Evolutionary conservation across 2,329 filamentous ascomycete genomes (phyloP).

Genomic region (Monosporascus sp.): DNA sequence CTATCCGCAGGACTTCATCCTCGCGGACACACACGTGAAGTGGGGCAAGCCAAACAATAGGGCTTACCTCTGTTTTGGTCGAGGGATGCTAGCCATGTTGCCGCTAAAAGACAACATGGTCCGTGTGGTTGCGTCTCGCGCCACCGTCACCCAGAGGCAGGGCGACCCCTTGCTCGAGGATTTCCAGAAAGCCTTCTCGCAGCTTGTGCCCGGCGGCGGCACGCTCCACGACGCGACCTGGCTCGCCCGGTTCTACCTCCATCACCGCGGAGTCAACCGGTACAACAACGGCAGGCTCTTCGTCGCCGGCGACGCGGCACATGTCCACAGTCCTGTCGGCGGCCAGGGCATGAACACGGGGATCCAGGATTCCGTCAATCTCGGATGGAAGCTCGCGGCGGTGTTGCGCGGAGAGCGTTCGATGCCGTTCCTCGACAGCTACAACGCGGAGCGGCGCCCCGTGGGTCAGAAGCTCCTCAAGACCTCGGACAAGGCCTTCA

Average conservation of each 20-base stretch:
- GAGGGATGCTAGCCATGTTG: slow-evolving; percentile 30
- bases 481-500: slow-evolving; percentile 35
- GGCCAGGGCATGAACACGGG: slow-evolving; percentile 55
- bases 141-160: slow-evolving; percentile 10
- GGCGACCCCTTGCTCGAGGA: slow-evolving; percentile 20
- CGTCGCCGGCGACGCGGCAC: slow-evolving; percentile 52
- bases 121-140: slow-evolving; percentile 23
- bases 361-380: slow-evolving; percentile 43
- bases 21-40: slow-evolving; percentile 34
- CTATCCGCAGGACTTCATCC: slow-evolving; percentile 40
- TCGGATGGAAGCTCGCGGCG: slow-evolving; percentile 45
- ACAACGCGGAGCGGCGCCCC: slow-evolving; percentile 40
- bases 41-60: slow-evolving; percentile 8
- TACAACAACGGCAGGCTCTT: slow-evolving; percentile 44
- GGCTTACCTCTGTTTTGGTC: slow-evolving; percentile 25
- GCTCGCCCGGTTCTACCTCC: slow-evolving; percentile 42
- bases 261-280: slow-evolving; percentile 31
- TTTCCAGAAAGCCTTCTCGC: slow-evolving; percentile 23
- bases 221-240: slow-evolving; percentile 28
- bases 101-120: slow-evolving; percentile 21
- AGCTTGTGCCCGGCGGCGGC: slow-evolving; percentile 24
- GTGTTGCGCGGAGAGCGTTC: slow-evolving; percentile 31
- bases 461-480: slow-evolving; percentile 38
- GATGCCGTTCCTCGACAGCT: slow-evolving; percentile 39
- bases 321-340: slow-evolving; percentile 50